Evolutionary conservation across 2,329 filamentous ascomycete genomes (phyloP).

Genomic region (Lachnellula arida): DNA sequence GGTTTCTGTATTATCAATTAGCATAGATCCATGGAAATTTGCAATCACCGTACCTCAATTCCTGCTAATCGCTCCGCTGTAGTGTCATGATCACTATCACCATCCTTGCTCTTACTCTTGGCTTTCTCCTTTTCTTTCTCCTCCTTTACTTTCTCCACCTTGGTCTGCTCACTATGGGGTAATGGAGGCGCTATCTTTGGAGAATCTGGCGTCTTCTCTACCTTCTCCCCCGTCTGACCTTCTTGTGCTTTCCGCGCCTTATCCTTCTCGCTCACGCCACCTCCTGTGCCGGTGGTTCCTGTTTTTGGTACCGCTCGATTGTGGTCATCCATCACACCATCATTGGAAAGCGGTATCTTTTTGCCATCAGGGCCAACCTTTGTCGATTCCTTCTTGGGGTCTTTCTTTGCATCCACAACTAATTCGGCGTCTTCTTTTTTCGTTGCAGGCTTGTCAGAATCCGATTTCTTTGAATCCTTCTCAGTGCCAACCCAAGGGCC

Average conservation of each 20-base stretch:
- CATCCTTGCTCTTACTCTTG: conserved; percentile 24
- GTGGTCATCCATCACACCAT: conserved; percentile 93
- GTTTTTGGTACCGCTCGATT: conserved; percentile 70
- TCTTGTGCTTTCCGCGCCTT: conserved; percentile 69
- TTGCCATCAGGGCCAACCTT: conserved; percentile 53
- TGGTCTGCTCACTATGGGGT: conserved; percentile 75
- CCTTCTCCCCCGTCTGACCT: conserved; percentile 58
- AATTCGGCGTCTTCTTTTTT: conserved; percentile 33
- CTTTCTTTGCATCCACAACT: conserved; percentile 40
- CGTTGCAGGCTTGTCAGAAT: conserved; percentile 41
- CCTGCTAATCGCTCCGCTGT: conserved; percentile 36
- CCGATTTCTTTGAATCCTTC: conserved; percentile 41
- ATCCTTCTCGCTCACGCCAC: conserved; percentile 82
- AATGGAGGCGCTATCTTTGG: conserved; percentile 83
- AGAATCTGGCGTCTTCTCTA: conserved; percentile 70
- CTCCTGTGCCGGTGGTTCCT: conserved; percentile 83
- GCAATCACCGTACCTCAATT: conserved; percentile 50
- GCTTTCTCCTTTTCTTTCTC: conserved; percentile 34
- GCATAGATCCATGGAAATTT: conserved; percentile 1
- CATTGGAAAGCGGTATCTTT: conserved; percentile 58
- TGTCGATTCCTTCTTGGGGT: conserved; percentile 48
- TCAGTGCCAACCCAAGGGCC: conserved; percentile 71
- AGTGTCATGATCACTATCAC: conserved; percentile 31
- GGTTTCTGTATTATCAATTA: conserved; percentile 59
- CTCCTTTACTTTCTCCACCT: conserved; percentile 43